Percentiles rank a stretch among this genome's conserved stretches.
Conservation (phyloP, 192 early-diverging fungal species). For the Coemansia javaensis region DNA sequence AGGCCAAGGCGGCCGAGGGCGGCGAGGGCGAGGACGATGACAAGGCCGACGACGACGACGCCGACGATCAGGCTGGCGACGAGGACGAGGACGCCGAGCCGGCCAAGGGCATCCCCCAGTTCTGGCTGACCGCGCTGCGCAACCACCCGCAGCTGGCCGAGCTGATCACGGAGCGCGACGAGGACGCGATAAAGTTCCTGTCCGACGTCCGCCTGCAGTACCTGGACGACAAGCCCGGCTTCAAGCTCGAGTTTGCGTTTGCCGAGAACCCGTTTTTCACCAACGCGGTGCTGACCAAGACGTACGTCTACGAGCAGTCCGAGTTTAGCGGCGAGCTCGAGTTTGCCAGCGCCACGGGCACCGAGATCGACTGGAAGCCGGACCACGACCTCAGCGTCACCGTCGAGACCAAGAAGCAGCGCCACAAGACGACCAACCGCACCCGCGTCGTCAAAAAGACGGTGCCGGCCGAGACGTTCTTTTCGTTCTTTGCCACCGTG, state of each 20-base stretch:
- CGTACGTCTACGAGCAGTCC: conserved; percentile 86
- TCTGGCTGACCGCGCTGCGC: conserved; percentile 94
- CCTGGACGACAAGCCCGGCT: conserved; percentile 84
- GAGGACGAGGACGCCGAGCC: conserved; percentile 49
- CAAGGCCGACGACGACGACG: conserved; percentile 14
- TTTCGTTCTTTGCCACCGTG: conserved; percentile 86
- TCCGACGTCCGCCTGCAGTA: conserved; percentile 84
- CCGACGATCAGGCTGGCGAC: conserved; percentile 48
- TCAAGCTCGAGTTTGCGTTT: conserved; percentile 93
- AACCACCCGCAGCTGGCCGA: conserved; percentile 76
- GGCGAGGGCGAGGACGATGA: conserved; percentile 46
- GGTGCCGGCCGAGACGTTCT: conserved; percentile 95
- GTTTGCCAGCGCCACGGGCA: conserved; percentile 89
- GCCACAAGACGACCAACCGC: conserved; percentile 98
- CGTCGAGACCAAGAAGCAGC: conserved; percentile 97
- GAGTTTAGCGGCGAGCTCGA: conserved; percentile 78
- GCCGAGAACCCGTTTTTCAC: conserved; percentile 83
- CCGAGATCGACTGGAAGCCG: conserved; percentile 93
- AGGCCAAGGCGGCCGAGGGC: conserved; percentile 55
- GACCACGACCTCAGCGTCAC: conserved; percentile 91
- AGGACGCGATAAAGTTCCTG: conserved; percentile 81
- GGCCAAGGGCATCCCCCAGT: conserved; percentile 79
- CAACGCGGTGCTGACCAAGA: conserved; percentile 84
- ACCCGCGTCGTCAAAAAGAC: conserved; percentile 96
- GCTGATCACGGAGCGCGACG: conserved; percentile 87